Base-by-base conservation (phyloP, 179 eudicot genomes). In the Silene vulgaris region DNA sequence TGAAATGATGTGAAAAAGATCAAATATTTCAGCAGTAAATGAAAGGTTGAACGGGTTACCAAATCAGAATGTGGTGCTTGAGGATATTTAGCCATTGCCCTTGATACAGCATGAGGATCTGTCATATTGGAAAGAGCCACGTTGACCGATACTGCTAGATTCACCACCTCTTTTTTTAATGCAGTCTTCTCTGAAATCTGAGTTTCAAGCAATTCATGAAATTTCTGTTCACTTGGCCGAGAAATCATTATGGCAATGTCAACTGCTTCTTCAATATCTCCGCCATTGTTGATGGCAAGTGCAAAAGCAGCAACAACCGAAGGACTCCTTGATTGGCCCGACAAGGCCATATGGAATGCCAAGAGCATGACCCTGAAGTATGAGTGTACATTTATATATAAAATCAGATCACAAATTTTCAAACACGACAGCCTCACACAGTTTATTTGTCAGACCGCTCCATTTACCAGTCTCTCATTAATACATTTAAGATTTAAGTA, bases 221-320 rank as follows among this genome's bases (percentile, higher is more conserved):
- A 92, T 78, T 78, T 85, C 21, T 17, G 72, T n/a, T 85, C 86
- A 54, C 85, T 86, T n/a, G 83, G 84, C 68, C 66, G 81, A 57
- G 86, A 82, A 59, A 90, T 90, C 29, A 63, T 71, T 65, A 71
- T 81, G 5, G 93, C 86, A 75, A 94, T 89, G 56, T 78, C 76
- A 37, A 88, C 75, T 52, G 97, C 96, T 86, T 94, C 97, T 5
- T 45, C 74, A 72, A 89, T 74, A 76, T 90, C 88, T 70, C 98
- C 98, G 20, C 98, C 96, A 72, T 89, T 94, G 80, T 94, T 83
- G 65, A 94, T 83, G 26, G 92, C 86, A 73, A 94, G 93, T 82
- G 89, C 69, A 82, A 90, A 92, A 71, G 95, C 88, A 68, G 96
- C 96, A 30, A 87, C 78, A 68, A 87, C 97, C 71, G 82, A 77